phyloP scores from a whole-genome alignment of 768 basidiomycete genomes.

The Boletellus emodensis region DNA sequence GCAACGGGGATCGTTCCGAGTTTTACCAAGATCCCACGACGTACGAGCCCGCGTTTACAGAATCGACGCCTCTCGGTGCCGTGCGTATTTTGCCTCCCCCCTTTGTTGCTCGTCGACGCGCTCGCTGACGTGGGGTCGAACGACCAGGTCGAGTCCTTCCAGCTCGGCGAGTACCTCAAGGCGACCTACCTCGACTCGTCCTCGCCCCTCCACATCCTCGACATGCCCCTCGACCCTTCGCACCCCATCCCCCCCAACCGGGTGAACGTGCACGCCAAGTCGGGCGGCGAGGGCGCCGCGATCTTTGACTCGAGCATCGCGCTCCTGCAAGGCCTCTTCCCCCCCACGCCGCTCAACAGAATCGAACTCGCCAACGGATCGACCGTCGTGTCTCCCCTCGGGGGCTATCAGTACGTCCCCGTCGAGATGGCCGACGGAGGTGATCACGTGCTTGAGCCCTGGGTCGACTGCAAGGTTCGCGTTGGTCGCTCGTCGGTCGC shows the following conservation, averaged over 20 bases:
- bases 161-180: constrained; percentile 59
- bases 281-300: constrained; percentile 73
- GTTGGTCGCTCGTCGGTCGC: constrained; percentile 30
- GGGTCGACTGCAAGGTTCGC: constrained; percentile 58
- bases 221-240: constrained; percentile 55
- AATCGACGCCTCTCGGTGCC: constrained; percentile 76
- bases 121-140: constrained; percentile 7
- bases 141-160: constrained; percentile 60
- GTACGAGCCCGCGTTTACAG: constrained; percentile 58
- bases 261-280: constrained; percentile 75
- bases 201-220: constrained; percentile 64
- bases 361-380: constrained; percentile 77
- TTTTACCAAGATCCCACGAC: constrained; percentile 69
- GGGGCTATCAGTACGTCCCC: constrained; percentile 84
- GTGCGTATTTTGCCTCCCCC: constrained; percentile 40
- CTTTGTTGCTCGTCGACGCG: background rate
- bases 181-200: constrained; percentile 61
- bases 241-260: constrained; percentile 61
- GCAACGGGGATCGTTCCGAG: constrained; percentile 69
- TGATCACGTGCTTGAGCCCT: constrained; percentile 77
- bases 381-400: constrained; percentile 66
- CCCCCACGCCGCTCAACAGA: constrained; percentile 64
- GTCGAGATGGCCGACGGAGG: constrained; percentile 54
- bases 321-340: constrained; percentile 79
- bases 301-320: constrained; percentile 85